Conservation (phyloP, 257 asterid genomes). For the Solanum pennellii region DNA sequence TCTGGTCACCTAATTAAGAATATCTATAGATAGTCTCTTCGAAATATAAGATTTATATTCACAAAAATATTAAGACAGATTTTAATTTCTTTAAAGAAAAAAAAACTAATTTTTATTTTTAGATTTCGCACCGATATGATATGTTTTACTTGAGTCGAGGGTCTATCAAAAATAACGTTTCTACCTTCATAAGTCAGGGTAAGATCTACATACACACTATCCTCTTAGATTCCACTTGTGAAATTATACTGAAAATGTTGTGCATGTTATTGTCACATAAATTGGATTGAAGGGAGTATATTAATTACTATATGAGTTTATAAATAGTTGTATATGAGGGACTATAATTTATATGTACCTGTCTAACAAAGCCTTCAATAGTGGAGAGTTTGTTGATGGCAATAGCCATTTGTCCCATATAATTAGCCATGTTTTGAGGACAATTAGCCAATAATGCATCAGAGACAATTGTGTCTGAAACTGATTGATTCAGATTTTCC, state of each 20-base stretch:
- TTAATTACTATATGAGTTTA: not conserved
- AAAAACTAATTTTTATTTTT: no score
- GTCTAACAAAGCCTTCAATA: constrained; percentile 68
- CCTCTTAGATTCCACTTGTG: no score
- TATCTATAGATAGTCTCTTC: not conserved
- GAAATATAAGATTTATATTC: not conserved
- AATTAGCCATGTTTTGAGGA: constrained; percentile 43
- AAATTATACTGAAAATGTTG: not conserved
- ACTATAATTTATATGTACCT: constrained; percentile 26
- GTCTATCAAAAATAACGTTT: not conserved
- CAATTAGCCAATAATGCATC: constrained; percentile 55
- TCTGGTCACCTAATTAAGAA: not conserved
- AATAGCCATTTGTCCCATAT: constrained; percentile 63
- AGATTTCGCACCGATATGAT: not conserved
- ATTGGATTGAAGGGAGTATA: not conserved
- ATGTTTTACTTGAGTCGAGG: not conserved
- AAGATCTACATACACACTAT: not conserved
- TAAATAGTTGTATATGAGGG: not conserved
- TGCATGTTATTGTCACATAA: not conserved
- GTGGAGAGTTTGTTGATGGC: constrained; percentile 76
- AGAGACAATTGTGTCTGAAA: constrained; percentile 48
- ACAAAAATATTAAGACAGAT: not conserved
- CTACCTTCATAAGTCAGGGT: not conserved
- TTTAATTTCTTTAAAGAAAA: no score
- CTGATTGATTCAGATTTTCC: constrained; percentile 44